Base-by-base conservation (phyloP, 345 rosid genomes). In the Citrus maxima region DNA sequence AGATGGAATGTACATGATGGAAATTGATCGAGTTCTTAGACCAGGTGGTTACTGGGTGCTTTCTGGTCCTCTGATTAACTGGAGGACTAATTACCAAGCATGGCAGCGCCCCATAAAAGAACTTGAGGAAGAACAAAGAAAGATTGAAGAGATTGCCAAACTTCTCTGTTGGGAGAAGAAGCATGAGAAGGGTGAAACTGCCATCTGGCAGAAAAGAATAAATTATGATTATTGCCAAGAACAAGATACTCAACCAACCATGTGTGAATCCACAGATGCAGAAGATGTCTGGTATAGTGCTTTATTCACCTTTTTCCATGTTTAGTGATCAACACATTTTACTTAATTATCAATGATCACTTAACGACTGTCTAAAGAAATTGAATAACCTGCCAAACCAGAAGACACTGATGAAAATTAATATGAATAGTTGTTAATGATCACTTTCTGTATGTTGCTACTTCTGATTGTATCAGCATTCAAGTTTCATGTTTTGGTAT, bases 131-230 rank as follows among this genome's bases (percentile, higher is more conserved):
- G 90, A 91, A 28, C 93, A 89, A 67, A 80, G 84, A 61, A 88
- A 78, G 78, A 88, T 92, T 78, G 93, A 90, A 77, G 90, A 90
- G 70, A 76, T 80, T 59, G 93, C 93, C 58, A 83, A 85, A 77
- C 86, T 85, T 67, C 87, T 90, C 79, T 92, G 95, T 80, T 92
- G 95, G 93, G 92, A 88, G 65, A 92, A 92, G 89, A 90, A 86
- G 88, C 81, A 84, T 72, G 92, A 92, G 75, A 78, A 82, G 64
- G 92, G 91, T 68, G 92, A 90, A 80, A 87, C 86, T 60, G 93
- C 95, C 34, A 78, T 91, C 27, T 90, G 91, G 91, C 87, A 86
- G 71, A 91, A 91, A 85, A 86, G 87, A 77, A 74, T 73, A 51
- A 90, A 86, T 65, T 79, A 84, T n/a, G 78, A 78, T 68, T 77